Conservation (phyloP, 495 filamentous ascomycete genomes). For the Amniculicola lignicola region DNA sequence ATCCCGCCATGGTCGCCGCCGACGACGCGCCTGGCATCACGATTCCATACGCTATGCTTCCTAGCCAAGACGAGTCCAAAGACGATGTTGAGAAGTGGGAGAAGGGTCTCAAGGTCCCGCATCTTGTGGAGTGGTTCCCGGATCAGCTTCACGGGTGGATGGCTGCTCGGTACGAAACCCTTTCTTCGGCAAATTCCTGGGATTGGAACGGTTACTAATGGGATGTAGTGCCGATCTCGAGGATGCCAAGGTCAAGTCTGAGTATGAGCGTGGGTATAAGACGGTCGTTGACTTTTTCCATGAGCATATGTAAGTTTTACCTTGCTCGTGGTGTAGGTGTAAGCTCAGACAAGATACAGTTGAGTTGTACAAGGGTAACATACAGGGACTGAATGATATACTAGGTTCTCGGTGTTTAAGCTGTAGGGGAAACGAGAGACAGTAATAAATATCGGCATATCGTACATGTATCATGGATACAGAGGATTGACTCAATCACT, state of each 20-base stretch:
- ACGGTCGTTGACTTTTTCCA: slow-evolving; percentile 70
- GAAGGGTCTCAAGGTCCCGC: slow-evolving; percentile 59
- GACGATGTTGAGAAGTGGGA: slow-evolving; percentile 71
- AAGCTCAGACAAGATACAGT: no score
- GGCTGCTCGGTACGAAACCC: slow-evolving; percentile 58
- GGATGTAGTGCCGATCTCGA: slow-evolving; percentile 55
- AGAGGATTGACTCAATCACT: no score
- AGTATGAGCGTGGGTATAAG: slow-evolving; percentile 79
- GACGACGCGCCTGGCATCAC: slow-evolving; percentile 33
- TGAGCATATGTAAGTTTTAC: slow-evolving; percentile 58
- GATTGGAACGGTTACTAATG: no score
- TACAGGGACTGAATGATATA: no score
- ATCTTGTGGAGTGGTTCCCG: slow-evolving; percentile 74
- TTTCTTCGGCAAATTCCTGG: no score
- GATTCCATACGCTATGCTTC: slow-evolving; percentile 43
- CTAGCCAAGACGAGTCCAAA: slow-evolving; percentile 50
- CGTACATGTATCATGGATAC: no score
- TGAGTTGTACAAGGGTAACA: no score
- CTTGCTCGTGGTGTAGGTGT: no score
- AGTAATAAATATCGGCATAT: no score
- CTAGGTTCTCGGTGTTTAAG: no score
- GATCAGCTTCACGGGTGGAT: slow-evolving; percentile 92
- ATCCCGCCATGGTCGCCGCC: slow-evolving; percentile 84
- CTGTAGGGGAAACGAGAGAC: no score
- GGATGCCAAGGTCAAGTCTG: slow-evolving; percentile 62